Base-by-base conservation (phyloP, 805 yeast genomes). In the Wickerhamomyces sydowiorum region DNA sequence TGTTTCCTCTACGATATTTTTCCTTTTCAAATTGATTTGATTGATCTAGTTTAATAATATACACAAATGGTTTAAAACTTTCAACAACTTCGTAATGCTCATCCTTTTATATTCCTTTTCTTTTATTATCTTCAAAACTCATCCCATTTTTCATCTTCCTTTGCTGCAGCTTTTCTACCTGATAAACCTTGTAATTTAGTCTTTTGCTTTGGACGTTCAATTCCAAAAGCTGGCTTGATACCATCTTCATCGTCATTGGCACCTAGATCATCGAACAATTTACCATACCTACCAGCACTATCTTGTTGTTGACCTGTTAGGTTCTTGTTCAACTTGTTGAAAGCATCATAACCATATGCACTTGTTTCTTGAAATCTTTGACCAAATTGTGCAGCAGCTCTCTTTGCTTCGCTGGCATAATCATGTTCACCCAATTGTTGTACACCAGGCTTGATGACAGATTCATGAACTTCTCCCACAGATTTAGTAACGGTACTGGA, bases 301-400 rank as follows among this genome's bases (percentile, higher is more conserved):
- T 56, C 57, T 57, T 70, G 65, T 15, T 55, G 57, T 38, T 62
- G 62, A 21, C 62, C 47, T 24, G 27, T 8, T 12, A 24, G 12
- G 51, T 63, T 60, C 51, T 59, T 72, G 29, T 34, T 43, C 31
- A 54, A 78, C 15, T 69, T 67, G 47, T 70, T 73, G 54, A 77
- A 73, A n/a, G 82, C 80, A 49, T 81, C 83, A 41, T 78, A 80
- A 22, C 95, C 86, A 50, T 78, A 79, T 46, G 70, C 75, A 27
- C 95, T 85, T 1, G 96, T 87, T 49, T 89, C 95, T 60, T 86
- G 95, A 67, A 91, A 85, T 57, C 81, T 88, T 59, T 86, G 95
- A 37, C 97, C 96, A 67, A 91, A 93, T 69, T 93, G 97, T 45
- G 87, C 82, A 76, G 95, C 86, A n/a, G 98, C 98, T 52, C 88